A percentile compares a stretch with the other conserved stretches of the same genome.
phyloP scores from a whole-genome alignment of 163 green algal species.

The Smithsoniella earleae region DNA sequence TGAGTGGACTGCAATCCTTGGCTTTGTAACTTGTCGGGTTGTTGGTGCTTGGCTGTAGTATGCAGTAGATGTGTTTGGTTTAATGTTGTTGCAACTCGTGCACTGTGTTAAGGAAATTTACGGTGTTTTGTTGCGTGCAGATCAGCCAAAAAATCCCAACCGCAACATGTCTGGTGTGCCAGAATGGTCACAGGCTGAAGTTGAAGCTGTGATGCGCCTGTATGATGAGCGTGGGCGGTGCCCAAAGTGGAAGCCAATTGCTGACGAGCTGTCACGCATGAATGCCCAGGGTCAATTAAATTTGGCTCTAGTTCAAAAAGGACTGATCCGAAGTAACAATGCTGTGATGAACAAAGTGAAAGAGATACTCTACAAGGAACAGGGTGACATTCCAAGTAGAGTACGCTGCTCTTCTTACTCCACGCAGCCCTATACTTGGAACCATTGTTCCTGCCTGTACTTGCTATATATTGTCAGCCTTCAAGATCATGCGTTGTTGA shows the following conservation, averaged over 20 bases:
- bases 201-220: conserved; percentile 29
- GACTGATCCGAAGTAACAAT: conserved; percentile 21
- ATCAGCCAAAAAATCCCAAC: conserved; percentile 22
- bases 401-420: neutral
- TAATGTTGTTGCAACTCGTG: neutral
- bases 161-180: conserved; percentile 26
- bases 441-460: too few species aligned
- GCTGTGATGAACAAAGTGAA: conserved; percentile 31
- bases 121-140: neutral
- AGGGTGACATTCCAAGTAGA: neutral
- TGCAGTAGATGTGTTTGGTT: conserved; percentile 4
- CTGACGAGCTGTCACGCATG: conserved; percentile 16
- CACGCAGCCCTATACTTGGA: too few species aligned
- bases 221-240: conserved; percentile 11
- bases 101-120: too few species aligned
- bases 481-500: too few species aligned
- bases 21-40: neutral
- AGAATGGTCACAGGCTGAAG: conserved; percentile 22
- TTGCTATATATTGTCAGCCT: too few species aligned
- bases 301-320: conserved; percentile 1
- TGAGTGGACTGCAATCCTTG: neutral
- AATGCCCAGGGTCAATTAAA: conserved; percentile 8
- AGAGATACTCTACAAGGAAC: conserved; percentile 29
- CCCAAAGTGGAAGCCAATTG: conserved; percentile 23
- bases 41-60: neutral